Percentiles rank a stretch among this genome's conserved stretches.
These are phyloP conservation scores for Coniosporium apollinis DNA, from an alignment of 495 filamentous ascomycete genomes.

Conservation along the genomic window DNA sequence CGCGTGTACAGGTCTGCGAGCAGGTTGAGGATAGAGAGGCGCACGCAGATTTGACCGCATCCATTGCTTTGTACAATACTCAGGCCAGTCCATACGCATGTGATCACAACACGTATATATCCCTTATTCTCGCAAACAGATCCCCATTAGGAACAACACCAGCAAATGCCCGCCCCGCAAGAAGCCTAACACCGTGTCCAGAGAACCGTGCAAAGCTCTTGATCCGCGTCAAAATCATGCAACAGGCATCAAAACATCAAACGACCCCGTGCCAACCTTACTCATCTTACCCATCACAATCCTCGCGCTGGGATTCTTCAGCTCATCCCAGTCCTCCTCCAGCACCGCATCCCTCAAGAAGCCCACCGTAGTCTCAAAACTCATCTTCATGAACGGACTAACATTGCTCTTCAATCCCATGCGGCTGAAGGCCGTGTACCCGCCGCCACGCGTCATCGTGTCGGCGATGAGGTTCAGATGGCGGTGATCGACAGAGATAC, in stretches of 20 bases:
- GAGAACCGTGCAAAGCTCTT: too few relatives aligned
- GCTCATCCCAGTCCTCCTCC: slow-evolving; percentile 76
- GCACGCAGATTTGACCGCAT: too few relatives aligned
- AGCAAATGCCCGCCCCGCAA: too few relatives aligned
- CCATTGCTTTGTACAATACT: too few relatives aligned
- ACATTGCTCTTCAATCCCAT: slow-evolving; percentile 68
- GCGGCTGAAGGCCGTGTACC: slow-evolving; percentile 79
- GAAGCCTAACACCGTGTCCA: too few relatives aligned
- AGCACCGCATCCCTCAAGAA: slow-evolving; percentile 84
- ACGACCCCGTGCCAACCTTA: slow-evolving; percentile 73
- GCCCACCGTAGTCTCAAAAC: slow-evolving; percentile 89
- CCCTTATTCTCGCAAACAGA: too few relatives aligned
- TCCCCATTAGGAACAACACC: too few relatives aligned
- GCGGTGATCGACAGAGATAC: slow-evolving; percentile 80
- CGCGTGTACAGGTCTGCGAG: too few relatives aligned
- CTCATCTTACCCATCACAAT: slow-evolving; percentile 76
- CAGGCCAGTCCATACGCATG: too few relatives aligned
- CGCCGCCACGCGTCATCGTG: slow-evolving; percentile 82
- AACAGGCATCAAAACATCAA: slow-evolving; percentile 68
- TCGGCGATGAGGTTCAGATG: slow-evolving; percentile 94
- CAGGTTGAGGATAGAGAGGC: too few relatives aligned
- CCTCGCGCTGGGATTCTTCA: slow-evolving; percentile 68
- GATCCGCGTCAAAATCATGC: too few relatives aligned
- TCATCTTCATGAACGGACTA: slow-evolving; percentile 93
- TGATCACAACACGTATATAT: too few relatives aligned